These are phyloP conservation scores for Starmerella apis DNA, from an alignment of 805 yeast species.

Conservation along the genomic window DNA sequence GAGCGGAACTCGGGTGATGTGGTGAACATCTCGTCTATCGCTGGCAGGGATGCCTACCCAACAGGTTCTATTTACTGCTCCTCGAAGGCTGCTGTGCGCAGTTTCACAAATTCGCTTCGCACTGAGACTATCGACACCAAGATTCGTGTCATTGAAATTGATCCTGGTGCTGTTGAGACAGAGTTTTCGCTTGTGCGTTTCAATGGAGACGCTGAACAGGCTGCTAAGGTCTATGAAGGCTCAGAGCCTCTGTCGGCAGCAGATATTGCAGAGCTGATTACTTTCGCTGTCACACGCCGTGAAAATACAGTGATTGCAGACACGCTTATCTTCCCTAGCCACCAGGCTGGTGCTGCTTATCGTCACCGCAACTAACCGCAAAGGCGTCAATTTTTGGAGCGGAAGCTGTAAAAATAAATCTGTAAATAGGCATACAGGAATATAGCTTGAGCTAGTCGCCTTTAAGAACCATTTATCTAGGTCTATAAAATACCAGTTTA, in stretches of 20 bases:
- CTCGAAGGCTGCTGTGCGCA: constrained; percentile 51
- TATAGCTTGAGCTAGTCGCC: too few species aligned
- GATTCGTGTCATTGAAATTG: constrained; percentile 60
- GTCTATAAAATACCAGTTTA: too few species aligned
- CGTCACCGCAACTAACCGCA: constrained; percentile 32
- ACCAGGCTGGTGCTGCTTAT: constrained; percentile 73
- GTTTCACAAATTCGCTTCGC: constrained; percentile 52
- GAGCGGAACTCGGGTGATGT: constrained; percentile 53
- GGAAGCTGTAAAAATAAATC: too few species aligned
- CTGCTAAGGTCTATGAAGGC: constrained; percentile 55
- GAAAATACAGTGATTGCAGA: constrained; percentile 70
- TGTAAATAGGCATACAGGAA: too few species aligned
- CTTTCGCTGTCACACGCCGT: constrained; percentile 55
- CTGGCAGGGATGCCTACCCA: constrained; percentile 61
- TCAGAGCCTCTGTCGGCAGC: constrained; percentile 60
- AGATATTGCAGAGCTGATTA: constrained; percentile 67
- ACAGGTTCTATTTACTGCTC: constrained; percentile 65
- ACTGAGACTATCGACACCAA: constrained; percentile 64
- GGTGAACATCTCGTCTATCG: constrained; percentile 57
- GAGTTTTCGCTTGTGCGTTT: constrained; percentile 59
- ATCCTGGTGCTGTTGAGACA: constrained; percentile 73
- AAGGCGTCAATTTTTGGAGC: too few species aligned
- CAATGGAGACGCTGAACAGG: constrained; percentile 50
- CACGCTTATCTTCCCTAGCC: constrained; percentile 68
- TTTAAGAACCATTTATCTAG: too few species aligned